phyloP scores from a whole-genome alignment of 2,329 filamentous ascomycete species.

The Penicillium glabrum region DNA sequence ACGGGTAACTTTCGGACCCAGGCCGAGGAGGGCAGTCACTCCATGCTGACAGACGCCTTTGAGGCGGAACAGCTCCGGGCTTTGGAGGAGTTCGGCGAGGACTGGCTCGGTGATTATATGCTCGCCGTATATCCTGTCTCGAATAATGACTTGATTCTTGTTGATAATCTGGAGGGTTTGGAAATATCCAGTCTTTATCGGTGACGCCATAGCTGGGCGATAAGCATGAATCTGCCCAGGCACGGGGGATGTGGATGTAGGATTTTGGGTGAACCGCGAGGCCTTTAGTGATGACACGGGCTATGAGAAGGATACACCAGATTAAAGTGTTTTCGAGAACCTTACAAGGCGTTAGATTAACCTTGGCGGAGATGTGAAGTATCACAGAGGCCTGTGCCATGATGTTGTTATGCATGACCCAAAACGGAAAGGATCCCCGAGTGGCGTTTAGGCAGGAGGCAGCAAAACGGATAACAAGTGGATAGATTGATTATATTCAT shows the following conservation, averaged over 20 bases:
- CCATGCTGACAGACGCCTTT: conserved; percentile 39
- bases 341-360: not conserved
- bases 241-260: not conserved
- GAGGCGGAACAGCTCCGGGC: conserved; percentile 33
- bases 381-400: not conserved
- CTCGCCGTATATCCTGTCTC: conserved; percentile 38
- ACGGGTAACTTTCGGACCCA: conserved; percentile 37
- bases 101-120: conserved; percentile 36
- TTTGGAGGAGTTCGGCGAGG: conserved; percentile 38
- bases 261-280: not conserved
- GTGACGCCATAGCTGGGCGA: not conserved
- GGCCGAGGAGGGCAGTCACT: conserved; percentile 35
- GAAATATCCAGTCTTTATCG: conserved; percentile 8
- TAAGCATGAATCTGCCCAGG: not conserved
- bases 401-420: not conserved
- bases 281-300: not conserved
- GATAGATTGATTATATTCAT: not conserved
- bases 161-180: conserved; percentile 19
- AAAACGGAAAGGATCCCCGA: not conserved
- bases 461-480: not conserved
- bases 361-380: not conserved
- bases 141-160: conserved; percentile 25
- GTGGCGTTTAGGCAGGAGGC: not conserved
- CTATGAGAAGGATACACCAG: too few species aligned
- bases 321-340: not conserved